These are phyloP conservation scores for Dipodascus albidus DNA, from an alignment of 805 yeast species.

Conservation along the genomic window DNA sequence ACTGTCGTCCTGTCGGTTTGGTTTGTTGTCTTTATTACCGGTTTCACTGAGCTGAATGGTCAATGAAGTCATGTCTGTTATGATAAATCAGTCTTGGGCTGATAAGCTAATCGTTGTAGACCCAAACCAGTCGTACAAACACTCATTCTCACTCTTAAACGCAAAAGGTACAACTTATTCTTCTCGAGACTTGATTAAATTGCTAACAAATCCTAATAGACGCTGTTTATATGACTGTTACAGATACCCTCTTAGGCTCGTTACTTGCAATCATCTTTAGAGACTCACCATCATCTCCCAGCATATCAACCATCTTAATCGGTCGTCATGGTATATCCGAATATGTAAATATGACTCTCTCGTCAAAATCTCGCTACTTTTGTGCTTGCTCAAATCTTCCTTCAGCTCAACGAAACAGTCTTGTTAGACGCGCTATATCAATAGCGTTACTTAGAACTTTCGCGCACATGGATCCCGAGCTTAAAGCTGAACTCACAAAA, in stretches of 20 bases:
- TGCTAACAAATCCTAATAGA: conserved; percentile 9
- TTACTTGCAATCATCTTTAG: conserved; percentile 26
- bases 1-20: not conserved
- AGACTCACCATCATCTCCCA: conserved; percentile 9
- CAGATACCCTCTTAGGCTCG: conserved; percentile 25
- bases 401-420: conserved; percentile 36
- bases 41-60: not conserved
- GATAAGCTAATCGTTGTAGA: not conserved
- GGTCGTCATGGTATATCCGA: conserved; percentile 50
- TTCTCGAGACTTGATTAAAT: not conserved
- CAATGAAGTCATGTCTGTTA: not conserved
- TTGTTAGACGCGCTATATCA: conserved; percentile 66
- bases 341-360: conserved; percentile 46
- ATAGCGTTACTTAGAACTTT: conserved; percentile 58
- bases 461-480: conserved; percentile 37
- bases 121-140: not conserved
- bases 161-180: not conserved
- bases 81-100: not conserved
- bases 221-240: conserved; percentile 28
- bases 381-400: conserved; percentile 67
- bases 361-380: conserved; percentile 52
- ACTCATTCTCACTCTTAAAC: not conserved
- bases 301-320: conserved; percentile 22
- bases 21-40: not conserved
- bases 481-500: conserved; percentile 8